These are phyloP conservation scores for Zanthoxylum bungeanum DNA, from an alignment of 345 rosid genomes.

Conservation along the genomic window DNA sequence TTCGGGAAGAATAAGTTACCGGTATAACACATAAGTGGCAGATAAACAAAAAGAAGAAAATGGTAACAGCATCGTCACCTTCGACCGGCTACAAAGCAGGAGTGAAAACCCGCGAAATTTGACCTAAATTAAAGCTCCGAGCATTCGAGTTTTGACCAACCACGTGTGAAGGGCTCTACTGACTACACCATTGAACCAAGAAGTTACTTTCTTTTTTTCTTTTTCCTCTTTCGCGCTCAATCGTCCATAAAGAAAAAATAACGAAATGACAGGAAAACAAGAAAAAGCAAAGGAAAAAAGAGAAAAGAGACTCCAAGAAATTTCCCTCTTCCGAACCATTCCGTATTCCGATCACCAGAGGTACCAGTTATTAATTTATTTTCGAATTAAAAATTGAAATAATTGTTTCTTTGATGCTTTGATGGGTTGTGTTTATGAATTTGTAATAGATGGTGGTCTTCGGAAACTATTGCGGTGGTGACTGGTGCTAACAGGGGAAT, in stretches of 20 bases:
- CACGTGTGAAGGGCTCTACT: conserved; percentile 3
- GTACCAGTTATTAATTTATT: conserved; percentile 26
- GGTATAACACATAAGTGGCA: no score
- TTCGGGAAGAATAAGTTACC: no score
- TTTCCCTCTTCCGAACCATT: conserved; percentile 85
- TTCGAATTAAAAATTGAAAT: not conserved
- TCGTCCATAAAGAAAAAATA: not conserved
- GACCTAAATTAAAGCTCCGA: conserved; percentile 20
- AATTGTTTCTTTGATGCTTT: not conserved
- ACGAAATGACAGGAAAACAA: conserved; percentile 50
- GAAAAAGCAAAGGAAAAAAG: conserved; percentile 65
- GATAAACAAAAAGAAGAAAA: not conserved
- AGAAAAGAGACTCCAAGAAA: conserved; percentile 73
- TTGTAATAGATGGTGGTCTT: conserved; percentile 84
- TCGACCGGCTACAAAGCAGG: not conserved
- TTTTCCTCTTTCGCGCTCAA: not conserved
- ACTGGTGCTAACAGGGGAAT: conserved; percentile 94
- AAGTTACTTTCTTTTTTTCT: not conserved
- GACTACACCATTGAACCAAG: not conserved
- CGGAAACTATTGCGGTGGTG: conserved; percentile 80
- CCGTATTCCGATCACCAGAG: conserved; percentile 94
- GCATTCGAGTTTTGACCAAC: conserved; percentile 17
- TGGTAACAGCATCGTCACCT: not conserved
- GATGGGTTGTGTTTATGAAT: not conserved
- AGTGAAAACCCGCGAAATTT: conserved; percentile 11